A percentile compares a stretch with the other conserved stretches of the same genome.
phyloP scores from a whole-genome alignment of 371 early-diverging fungal genomes.

The Mucor piriformis region DNA sequence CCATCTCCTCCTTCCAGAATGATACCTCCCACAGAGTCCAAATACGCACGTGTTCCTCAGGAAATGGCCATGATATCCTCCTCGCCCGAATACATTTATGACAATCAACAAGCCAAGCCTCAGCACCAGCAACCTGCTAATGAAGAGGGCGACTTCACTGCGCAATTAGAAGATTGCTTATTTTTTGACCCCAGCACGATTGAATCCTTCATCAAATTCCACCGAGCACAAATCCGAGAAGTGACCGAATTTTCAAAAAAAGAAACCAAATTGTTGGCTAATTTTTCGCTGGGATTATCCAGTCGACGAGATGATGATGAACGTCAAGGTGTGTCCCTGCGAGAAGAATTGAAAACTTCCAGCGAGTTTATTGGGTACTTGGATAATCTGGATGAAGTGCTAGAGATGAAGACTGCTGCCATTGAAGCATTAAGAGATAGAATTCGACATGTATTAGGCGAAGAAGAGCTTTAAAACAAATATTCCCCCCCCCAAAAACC shows the following conservation, averaged over 20 bases:
- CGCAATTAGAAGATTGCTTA: slow-evolving; percentile 22
- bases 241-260: slow-evolving; percentile 78
- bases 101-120: slow-evolving; percentile 2
- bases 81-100: slow-evolving; percentile 10
- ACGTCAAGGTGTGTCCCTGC: slow-evolving; percentile 2
- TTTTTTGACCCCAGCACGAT: slow-evolving; percentile 47
- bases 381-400: slow-evolving; percentile 59
- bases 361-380: slow-evolving; percentile 54
- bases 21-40: slow-evolving; percentile 1
- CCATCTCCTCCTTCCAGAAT: slow-evolving; percentile 9
- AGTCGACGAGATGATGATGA: slow-evolving; percentile 35
- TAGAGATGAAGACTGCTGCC: slow-evolving; percentile 59
- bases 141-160: slow-evolving; percentile 11
- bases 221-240: slow-evolving; percentile 80
- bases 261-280: slow-evolving; percentile 82
- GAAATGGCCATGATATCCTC: slow-evolving; percentile 6
- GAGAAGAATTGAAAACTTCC: slow-evolving; percentile 27
- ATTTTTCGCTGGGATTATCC: slow-evolving; percentile 60
- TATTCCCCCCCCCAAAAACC: neutral
- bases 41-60: slow-evolving; percentile 9
- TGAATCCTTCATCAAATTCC: slow-evolving; percentile 76
- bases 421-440: slow-evolving; percentile 55
- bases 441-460: slow-evolving; percentile 38
- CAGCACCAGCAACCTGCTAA: neutral
- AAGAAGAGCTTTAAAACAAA: slow-evolving; percentile 29